Evolutionary conservation across 495 filamentous ascomycete species (phyloP), one percentile per base, ranked within the genome.

Genomic region (Tirmania nivea): DNA sequence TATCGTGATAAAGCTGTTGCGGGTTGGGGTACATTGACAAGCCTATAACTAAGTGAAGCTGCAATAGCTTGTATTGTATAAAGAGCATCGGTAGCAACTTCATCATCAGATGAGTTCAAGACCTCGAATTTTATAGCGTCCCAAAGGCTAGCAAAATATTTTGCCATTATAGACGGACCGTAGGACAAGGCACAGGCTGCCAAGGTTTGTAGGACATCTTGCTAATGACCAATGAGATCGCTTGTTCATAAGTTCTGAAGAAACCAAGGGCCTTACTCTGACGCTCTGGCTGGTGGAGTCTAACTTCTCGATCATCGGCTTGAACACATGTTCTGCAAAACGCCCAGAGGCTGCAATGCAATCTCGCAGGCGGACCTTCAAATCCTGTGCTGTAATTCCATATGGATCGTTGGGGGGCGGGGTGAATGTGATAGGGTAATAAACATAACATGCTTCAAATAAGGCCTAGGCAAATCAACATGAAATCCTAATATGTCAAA

Each of bases 361-460:
- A 45, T 77, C 75, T 53, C 81, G 72, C n/a, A 86, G 65, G 19
- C 81, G 72, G 42, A 71, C 69, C 56, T 86, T 86, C 49, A 86
- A 64, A 56, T 86, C 76, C 63, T 85, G 79, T 5, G 81, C 73
- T 31, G 81, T 83, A 54, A 86, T 83, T 6, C 78, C 76, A 48
- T 83, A 84, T 5, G 81, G 80, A 59, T 85, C 81, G 54, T 82
- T 78, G 9, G 81, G 81, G 0, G 81, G 81, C 19, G 81, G 81
- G 57, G 75, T 71, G 64, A 84, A 86, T 0, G 81, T 83, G 53
- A 86, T 84, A 0, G 81, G 81, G 61, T 85, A 86, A 64, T 86
- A 86, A 56, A 82, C 82, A 61, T 83, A 86, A 14, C 81, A 79
- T 4, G 80, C 69, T 56, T 86, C 81, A 61, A 84, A 86, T 16